A percentile compares a stretch with the other conserved stretches of the same genome.
Conservation (phyloP, 78 protist species). For the Monosiga brevicollis region DNA sequence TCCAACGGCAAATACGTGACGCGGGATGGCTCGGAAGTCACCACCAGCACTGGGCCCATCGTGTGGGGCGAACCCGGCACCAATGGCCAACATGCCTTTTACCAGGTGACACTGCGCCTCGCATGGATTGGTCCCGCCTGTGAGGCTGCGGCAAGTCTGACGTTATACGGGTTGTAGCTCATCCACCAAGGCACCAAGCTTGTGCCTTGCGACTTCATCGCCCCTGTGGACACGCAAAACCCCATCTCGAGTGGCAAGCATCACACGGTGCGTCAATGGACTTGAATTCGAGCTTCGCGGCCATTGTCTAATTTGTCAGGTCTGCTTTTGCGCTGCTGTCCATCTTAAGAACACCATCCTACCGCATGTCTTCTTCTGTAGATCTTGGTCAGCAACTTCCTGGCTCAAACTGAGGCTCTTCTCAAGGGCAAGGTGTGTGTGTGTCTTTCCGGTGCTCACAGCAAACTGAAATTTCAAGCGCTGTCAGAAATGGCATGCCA, state of each 20-base stretch:
- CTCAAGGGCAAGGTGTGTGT: constrained; percentile 74
- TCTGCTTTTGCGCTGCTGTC: not conserved
- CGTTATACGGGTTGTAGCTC: constrained; percentile 75
- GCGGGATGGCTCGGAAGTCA: constrained; percentile 35
- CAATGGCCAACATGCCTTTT: constrained; percentile 96
- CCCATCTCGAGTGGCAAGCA: constrained; percentile 47
- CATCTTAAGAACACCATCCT: too few relatives aligned
- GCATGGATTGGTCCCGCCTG: not conserved
- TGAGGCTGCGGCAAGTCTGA: constrained; percentile 26
- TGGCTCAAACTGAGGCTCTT: constrained; percentile 95
- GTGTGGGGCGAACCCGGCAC: constrained; percentile 98
- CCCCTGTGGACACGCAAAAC: constrained; percentile 58
- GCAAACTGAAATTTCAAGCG: too few relatives aligned
- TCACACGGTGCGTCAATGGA: constrained; percentile 29
- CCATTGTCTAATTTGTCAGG: not conserved
- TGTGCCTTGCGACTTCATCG: constrained; percentile 86
- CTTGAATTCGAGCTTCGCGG: not conserved
- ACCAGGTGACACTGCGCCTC: constrained; percentile 50
- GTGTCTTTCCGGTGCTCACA: too few relatives aligned
- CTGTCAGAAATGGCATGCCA: too few relatives aligned
- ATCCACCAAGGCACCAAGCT: constrained; percentile 76
- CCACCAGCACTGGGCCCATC: constrained; percentile 75
- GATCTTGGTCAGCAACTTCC: constrained; percentile 78
- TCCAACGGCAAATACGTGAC: constrained; percentile 60
- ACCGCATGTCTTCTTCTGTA: not conserved